Percentiles rank a stretch among this genome's conserved stretches.
Evolutionary conservation across 139 green algal species (phyloP).

Genomic region (Tetraselmis chui): DNA sequence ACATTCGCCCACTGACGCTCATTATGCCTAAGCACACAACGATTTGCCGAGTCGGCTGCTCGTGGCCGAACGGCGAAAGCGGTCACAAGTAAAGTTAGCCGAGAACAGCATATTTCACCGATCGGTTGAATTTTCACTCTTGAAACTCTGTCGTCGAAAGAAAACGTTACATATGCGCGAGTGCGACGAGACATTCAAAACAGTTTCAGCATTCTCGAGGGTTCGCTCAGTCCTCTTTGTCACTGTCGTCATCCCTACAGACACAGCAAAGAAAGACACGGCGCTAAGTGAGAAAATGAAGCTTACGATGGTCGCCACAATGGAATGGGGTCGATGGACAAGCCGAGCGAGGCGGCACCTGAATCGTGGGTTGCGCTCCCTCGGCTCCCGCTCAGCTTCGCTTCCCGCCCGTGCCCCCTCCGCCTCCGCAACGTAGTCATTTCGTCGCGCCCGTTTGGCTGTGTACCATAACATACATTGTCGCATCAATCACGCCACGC

Average conservation of each 20-base stretch:
- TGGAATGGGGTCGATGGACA: not conserved
- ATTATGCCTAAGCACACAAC: too few species aligned
- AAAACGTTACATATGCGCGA: too few species aligned
- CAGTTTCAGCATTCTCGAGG: too few species aligned
- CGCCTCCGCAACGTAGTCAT: not conserved
- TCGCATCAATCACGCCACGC: not conserved
- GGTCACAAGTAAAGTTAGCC: too few species aligned
- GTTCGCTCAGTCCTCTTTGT: not conserved
- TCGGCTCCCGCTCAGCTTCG: not conserved
- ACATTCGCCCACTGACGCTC: too few species aligned
- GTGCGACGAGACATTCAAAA: too few species aligned
- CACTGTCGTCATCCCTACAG: not conserved
- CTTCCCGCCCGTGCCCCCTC: not conserved
- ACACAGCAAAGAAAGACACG: not conserved
- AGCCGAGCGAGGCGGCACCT: not conserved
- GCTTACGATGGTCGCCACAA: not conserved
- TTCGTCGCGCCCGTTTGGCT: not conserved
- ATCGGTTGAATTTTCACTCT: too few species aligned
- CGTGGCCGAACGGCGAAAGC: too few species aligned
- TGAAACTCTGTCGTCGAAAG: too few species aligned
- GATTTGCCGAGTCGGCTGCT: too few species aligned
- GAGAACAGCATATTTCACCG: too few species aligned
- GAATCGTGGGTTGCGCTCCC: not conserved
- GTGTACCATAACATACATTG: not conserved
- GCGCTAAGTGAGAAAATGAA: not conserved